phyloP scores from a whole-genome alignment of 2,329 filamentous ascomycete genomes.

The Xylariaceae sp. region DNA sequence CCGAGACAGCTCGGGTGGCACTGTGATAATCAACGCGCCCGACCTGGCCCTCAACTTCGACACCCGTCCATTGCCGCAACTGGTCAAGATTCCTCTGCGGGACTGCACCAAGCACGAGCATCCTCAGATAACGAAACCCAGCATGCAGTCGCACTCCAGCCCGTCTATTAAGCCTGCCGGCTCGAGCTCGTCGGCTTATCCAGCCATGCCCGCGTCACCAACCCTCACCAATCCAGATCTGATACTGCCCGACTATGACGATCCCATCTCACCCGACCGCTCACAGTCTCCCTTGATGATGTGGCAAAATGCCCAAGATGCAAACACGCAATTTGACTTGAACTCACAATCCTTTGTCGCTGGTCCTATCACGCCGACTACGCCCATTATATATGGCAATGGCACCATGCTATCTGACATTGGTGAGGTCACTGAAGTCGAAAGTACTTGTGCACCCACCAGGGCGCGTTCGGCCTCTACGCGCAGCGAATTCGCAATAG shows the following conservation, averaged over 20 bases:
- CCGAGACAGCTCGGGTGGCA: no score
- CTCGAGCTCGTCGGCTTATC: conserved; percentile 35
- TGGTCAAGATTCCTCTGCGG: background rate
- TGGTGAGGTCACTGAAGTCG: conserved; percentile 53
- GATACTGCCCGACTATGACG: conserved; percentile 78
- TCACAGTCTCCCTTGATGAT: conserved; percentile 50
- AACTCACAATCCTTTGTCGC: conserved; percentile 39
- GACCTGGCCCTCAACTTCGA: background rate
- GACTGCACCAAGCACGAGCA: conserved; percentile 9
- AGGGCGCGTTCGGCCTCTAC: conserved; percentile 36
- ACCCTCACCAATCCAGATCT: conserved; percentile 92
- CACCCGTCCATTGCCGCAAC: background rate
- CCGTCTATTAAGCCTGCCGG: conserved; percentile 16
- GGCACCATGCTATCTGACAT: conserved; percentile 69
- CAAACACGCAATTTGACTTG: conserved; percentile 44
- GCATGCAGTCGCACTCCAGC: conserved; percentile 27
- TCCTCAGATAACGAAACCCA: conserved; percentile 9
- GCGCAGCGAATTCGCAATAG: conserved; percentile 28
- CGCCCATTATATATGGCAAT: conserved; percentile 67
- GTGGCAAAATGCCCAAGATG: conserved; percentile 48
- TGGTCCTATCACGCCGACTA: conserved; percentile 49
- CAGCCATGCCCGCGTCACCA: conserved; percentile 66
- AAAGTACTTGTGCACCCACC: conserved; percentile 46
- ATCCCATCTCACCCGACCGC: conserved; percentile 51
- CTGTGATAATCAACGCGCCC: no score